Evolutionary conservation across 2,329 filamentous ascomycete species (phyloP), one percentile per base, ranked within the genome.

Genomic region (Elsinoe australis): DNA sequence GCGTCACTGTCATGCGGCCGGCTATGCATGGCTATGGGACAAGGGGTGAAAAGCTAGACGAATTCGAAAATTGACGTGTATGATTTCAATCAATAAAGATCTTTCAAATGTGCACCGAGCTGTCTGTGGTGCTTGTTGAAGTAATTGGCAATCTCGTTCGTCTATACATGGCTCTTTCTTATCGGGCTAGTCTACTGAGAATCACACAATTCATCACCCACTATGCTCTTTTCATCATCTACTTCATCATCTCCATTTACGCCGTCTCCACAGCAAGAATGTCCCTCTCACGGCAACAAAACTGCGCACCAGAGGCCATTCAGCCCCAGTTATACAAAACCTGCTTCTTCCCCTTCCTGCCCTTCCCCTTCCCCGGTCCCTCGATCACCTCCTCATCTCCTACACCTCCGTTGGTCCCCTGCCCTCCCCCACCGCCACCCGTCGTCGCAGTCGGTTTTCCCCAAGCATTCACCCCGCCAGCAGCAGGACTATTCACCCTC

Each of bases 251-350:
- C 45, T n/a, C n/a, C n/a, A n/a, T n/a, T n/a, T n/a, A n/a, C n/a
- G n/a, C n/a, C n/a, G n/a, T n/a, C n/a, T n/a, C n/a, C n/a, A n/a
- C n/a, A n/a, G n/a, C n/a, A n/a, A n/a, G n/a, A n/a, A n/a, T n/a
- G n/a, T n/a, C n/a, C n/a, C n/a, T n/a, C n/a, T n/a, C n/a, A n/a
- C n/a, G n/a, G n/a, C n/a, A n/a, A n/a, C n/a, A n/a, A n/a, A n/a
- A n/a, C n/a, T n/a, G n/a, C n/a, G n/a, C n/a, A n/a, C n/a, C n/a
- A n/a, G n/a, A n/a, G n/a, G n/a, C n/a, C n/a, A n/a, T n/a, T n/a
- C n/a, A 73, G 29, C 71, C 71, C 65, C 70, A 73, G 51, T 72
- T 68, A 54, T 72, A 71, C 53, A 74, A 55, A 44, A 71, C 69
- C 59, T 73, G 70, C 61, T 73, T 71, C 56, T 70, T 73, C 51